Conservation (phyloP, 2,329 filamentous ascomycete species). For the Ramichloridium luteum region DNA sequence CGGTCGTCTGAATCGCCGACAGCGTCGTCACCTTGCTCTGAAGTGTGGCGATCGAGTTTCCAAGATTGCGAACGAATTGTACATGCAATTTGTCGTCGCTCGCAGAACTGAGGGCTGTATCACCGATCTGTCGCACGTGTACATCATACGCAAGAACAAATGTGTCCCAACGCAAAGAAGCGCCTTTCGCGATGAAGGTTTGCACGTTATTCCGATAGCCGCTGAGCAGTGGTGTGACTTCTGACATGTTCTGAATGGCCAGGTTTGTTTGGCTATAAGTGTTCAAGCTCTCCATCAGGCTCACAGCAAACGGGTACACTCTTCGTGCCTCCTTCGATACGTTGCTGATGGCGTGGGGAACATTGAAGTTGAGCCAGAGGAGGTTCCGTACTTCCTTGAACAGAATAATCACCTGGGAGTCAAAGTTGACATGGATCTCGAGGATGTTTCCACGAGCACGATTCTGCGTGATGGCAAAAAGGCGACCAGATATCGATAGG, state of each 20-base stretch:
- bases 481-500: conserved; percentile 78
- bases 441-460: conserved; percentile 80
- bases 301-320: conserved; percentile 95
- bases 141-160: conserved; percentile 96
- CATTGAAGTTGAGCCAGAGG: conserved; percentile 85
- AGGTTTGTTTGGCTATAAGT: conserved; percentile 82
- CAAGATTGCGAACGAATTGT: conserved; percentile 90
- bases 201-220: conserved; percentile 90
- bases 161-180: conserved; percentile 90
- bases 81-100: conserved; percentile 49
- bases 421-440: conserved; percentile 89
- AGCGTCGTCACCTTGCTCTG: conserved; percentile 78
- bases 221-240: conserved; percentile 75
- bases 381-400: conserved; percentile 98
- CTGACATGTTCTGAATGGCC: conserved; percentile 71
- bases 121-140: conserved; percentile 54
- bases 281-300: conserved; percentile 95
- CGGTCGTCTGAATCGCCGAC: conserved; percentile 63
- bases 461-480: conserved; percentile 82
- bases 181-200: conserved; percentile 67
- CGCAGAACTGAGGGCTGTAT: conserved; percentile 11
- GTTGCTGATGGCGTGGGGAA: conserved; percentile 88
- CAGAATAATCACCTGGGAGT: conserved; percentile 88
- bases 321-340: conserved; percentile 98
- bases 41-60: conserved; percentile 70